Evolutionary conservation across 371 early-diverging fungal genomes (phyloP).

Genomic region (Phascolomyces articulosus): DNA sequence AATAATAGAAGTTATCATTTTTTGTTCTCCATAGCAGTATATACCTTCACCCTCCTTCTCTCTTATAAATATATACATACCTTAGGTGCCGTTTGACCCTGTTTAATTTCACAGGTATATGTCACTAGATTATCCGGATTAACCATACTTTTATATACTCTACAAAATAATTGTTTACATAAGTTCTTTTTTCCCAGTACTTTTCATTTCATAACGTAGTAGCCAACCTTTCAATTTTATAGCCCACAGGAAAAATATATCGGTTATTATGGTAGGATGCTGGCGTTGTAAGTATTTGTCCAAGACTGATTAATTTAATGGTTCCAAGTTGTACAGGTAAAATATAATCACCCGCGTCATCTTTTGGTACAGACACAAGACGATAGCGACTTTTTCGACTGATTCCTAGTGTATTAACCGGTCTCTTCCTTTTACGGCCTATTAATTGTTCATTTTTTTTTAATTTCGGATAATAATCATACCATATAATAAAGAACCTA

Average conservation of each 20-base stretch:
- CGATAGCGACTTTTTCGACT: constrained; percentile 16
- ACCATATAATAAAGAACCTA: too few relatives aligned
- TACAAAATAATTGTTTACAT: constrained; percentile 1
- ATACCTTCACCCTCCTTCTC: not conserved
- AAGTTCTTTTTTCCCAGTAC: not conserved
- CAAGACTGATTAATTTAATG: constrained; percentile 69
- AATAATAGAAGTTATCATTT: too few relatives aligned
- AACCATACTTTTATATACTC: constrained; percentile 75
- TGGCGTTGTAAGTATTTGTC: constrained; percentile 72
- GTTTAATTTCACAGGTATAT: constrained; percentile 76
- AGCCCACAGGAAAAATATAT: constrained; percentile 92
- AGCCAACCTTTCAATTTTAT: constrained; percentile 53
- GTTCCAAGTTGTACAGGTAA: constrained; percentile 73
- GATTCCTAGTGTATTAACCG: not conserved
- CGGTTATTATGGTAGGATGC: constrained; percentile 84
- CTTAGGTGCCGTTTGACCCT: constrained; percentile 71
- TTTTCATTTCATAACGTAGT: not conserved
- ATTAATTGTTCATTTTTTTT: too few relatives aligned
- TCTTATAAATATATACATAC: constrained; percentile 11
- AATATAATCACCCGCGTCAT: constrained; percentile 72
- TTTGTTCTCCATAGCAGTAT: too few relatives aligned
- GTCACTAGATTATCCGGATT: constrained; percentile 57
- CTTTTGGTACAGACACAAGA: constrained; percentile 50
- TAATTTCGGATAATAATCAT: too few relatives aligned
- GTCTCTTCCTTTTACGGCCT: constrained; percentile 3